Percentiles rank a stretch among this genome's conserved stretches.
These are phyloP conservation scores for Macadamia tetraphylla DNA, from an alignment of 164 flowering plant species.

Conservation along the genomic window DNA sequence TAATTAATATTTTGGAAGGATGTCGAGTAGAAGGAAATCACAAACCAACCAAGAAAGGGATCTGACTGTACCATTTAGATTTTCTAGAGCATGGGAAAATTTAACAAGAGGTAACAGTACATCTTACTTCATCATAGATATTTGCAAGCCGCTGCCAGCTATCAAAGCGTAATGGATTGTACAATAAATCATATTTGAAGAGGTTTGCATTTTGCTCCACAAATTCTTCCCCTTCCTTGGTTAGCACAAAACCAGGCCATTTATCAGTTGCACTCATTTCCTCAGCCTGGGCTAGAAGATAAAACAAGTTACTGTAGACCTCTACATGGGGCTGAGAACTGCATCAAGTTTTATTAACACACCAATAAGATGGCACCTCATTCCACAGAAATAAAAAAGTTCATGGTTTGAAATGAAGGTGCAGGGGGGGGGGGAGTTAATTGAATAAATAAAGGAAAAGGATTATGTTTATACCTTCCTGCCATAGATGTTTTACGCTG, in stretches of 20 bases:
- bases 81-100: neutral
- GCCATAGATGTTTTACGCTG: constrained; percentile 28
- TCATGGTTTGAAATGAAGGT: neutral
- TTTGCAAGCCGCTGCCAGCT: constrained; percentile 95
- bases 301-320: constrained; percentile 79
- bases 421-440: neutral
- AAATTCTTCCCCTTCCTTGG: constrained; percentile 97
- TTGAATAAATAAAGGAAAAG: neutral
- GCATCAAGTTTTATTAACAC: constrained; percentile 23
- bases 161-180: constrained; percentile 80
- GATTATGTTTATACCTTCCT: constrained; percentile 38
- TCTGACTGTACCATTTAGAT: neutral
- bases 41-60: neutral
- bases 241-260: constrained; percentile 97
- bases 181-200: constrained; percentile 78
- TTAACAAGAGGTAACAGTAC: neutral
- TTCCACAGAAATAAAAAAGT: neutral
- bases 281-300: constrained; percentile 81
- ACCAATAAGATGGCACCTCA: neutral
- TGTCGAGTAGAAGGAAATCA: constrained; percentile 3
- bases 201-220: constrained; percentile 89
- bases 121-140: constrained; percentile 85
- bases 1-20: neutral
- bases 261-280: constrained; percentile 92
- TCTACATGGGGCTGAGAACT: constrained; percentile 82